Base-by-base conservation (phyloP, 306 rosid species). In the Begonia loranthoides region DNA sequence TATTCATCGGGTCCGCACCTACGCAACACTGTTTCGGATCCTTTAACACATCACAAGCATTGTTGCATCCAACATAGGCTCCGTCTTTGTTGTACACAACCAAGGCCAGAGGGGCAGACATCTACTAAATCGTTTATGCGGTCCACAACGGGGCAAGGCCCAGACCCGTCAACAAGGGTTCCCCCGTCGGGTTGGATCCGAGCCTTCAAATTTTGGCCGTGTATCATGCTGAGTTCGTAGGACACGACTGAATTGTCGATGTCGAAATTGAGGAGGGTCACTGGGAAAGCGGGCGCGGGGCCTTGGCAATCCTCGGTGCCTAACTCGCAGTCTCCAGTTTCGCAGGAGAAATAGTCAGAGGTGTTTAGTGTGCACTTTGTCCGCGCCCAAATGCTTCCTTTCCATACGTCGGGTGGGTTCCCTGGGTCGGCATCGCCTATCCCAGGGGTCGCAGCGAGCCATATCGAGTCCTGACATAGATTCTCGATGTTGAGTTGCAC, bases 201-300 rank as follows among this genome's bases (percentile, higher is more conserved):
- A 10, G 59, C 63, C 11, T 1, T 10, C 2, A 72, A 0, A 44
- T 76, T 76, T 5, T 65, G 69, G 6, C 78, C 76, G 13, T 76
- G 78, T 13, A n/a, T 24, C 14, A 72, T n/a, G 52, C 76, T 72
- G 3, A 76, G 46, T 15, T 55, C 66, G 6, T 72, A 72, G 55
- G 66, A 60, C 1, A 76, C 82, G 1, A 72, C 45, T 0, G 66
- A 17, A 0, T 56, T 9, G 19, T 59, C 58, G 11, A 76, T 17
- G 5, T 9, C 17, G 4, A 76, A 62, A 17, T 61, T 66, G 34
- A 74, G 54, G 1, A 59, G 55, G 1, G 83, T 66, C 1, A 41
- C 64, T 0, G 76, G 83, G 38, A 15, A 22, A 2, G 45, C 12
- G 12, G 83, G 79, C 24, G 39, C 19, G 3, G 70, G 41, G 6